These are phyloP conservation scores for Marasmius oreades DNA, from an alignment of 1,284 basidiomycete genomes.

Conservation along the genomic window DNA sequence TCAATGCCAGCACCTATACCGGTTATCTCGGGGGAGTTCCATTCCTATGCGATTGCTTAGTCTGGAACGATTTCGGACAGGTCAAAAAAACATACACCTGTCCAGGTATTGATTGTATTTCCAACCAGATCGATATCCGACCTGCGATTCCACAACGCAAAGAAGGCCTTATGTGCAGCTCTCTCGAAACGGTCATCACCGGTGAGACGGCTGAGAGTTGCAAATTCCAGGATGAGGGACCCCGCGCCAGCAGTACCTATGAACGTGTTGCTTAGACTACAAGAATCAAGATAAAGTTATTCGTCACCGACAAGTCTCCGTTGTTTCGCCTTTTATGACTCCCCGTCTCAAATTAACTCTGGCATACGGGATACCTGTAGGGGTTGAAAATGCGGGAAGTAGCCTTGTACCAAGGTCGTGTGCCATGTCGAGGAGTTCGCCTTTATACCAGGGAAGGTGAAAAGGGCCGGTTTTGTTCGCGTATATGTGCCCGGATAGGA, in stretches of 20 bases:
- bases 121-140: constrained; percentile 81
- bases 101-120: constrained; percentile 81
- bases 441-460: constrained; percentile 72
- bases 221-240: constrained; percentile 89
- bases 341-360: constrained; percentile 82
- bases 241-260: constrained; percentile 89
- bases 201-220: constrained; percentile 84
- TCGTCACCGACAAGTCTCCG: constrained; percentile 70
- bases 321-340: constrained; percentile 62
- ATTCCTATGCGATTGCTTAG: too few relatives aligned
- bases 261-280: constrained; percentile 3
- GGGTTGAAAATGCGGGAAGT: constrained; percentile 84
- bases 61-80: not conserved
- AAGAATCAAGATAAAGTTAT: constrained; percentile 2
- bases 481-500: constrained; percentile 84
- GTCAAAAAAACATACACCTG: constrained; percentile 54
- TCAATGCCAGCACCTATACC: constrained; percentile 91
- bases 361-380: constrained; percentile 87
- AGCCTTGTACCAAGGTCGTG: constrained; percentile 81
- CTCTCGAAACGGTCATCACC: constrained; percentile 86
- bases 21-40: constrained; percentile 71
- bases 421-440: constrained; percentile 76
- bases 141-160: constrained; percentile 88
- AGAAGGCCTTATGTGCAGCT: constrained; percentile 80
- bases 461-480: constrained; percentile 65